A percentile compares a stretch with the other conserved stretches of the same genome.
Evolutionary conservation across 2,329 filamentous ascomycete genomes (phyloP).

Genomic region (Aspergillus sp.): DNA sequence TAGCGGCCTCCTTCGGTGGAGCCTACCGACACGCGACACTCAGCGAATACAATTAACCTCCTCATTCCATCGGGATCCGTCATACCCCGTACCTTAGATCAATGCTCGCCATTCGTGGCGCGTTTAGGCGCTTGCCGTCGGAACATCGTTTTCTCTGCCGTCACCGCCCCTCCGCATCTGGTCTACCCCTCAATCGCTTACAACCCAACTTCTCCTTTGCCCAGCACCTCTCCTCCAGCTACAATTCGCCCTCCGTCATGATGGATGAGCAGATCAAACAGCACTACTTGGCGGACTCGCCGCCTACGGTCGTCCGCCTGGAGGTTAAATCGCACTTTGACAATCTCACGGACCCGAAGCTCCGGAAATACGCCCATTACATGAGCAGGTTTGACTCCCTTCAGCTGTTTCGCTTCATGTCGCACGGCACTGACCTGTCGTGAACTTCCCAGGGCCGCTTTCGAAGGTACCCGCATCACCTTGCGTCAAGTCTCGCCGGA

Average conservation of each 20-base stretch:
- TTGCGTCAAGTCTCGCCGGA: slow-evolving; percentile 79
- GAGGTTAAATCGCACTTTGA: slow-evolving; percentile 94
- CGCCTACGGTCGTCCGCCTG: slow-evolving; percentile 81
- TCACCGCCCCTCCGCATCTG: slow-evolving; percentile 17
- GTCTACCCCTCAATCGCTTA: slow-evolving; percentile 16
- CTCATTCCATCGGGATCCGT: background rate
- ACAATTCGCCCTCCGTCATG: slow-evolving; percentile 16
- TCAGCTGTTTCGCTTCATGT: background rate
- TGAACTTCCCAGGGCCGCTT: slow-evolving; percentile 62
- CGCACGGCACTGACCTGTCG: slow-evolving; percentile 4
- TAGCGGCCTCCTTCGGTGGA: background rate
- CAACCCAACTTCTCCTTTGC: slow-evolving; percentile 2
- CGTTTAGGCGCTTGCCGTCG: slow-evolving; percentile 21
- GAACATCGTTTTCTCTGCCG: slow-evolving; percentile 16
- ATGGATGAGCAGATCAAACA: slow-evolving; percentile 45
- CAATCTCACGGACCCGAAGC: slow-evolving; percentile 52
- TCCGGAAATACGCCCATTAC: slow-evolving; percentile 90
- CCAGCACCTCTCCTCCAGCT: slow-evolving; percentile 10
- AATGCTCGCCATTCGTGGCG: slow-evolving; percentile 23
- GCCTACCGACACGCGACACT: background rate
- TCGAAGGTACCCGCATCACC: slow-evolving; percentile 74
- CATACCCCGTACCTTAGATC: background rate
- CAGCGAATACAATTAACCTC: background rate
- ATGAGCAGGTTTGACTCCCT: slow-evolving; percentile 65
- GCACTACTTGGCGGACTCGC: slow-evolving; percentile 87